Evolutionary conservation across 140 eudicot species (phyloP), one percentile per base, ranked within the genome.

Genomic region (Flaveria floridana): DNA sequence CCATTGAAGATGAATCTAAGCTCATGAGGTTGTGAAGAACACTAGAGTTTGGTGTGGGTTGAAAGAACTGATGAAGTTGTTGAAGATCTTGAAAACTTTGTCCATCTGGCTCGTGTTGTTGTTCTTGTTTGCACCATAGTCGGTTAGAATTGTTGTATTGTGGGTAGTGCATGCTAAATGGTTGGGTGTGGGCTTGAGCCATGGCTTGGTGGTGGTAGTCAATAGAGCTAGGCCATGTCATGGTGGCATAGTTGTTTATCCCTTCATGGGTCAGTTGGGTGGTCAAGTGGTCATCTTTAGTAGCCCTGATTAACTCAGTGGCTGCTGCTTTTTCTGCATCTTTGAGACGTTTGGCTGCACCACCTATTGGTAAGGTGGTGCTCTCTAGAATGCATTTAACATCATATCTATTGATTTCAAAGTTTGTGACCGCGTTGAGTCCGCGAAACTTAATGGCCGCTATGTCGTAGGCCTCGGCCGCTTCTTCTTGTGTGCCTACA

Each of bases 401-500:
- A 48, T 93, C 96, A n/a, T 93, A 93, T 28, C 96, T 73, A 46
- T 75, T 93, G 23, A 90, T 90, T 51, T 93, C 97, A 10, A 93
- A 93, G 81, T 93, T 93, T 0, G 98, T 93, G 8, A 93, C 98
- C 0, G 98, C 98, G 6, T 87, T 93, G 20, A 90, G 65, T 19
- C 98, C 97, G 0, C 98, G 89, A 65, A 93, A 93, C 42, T 90
- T 93, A 12, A 93, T 93, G 64, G 98, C 98, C 3, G 98, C 98
- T 30, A 88, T 88, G 81, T 93, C 98, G 9, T 93, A 93, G 1
- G 98, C 98, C 65, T 93, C 97, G 15, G 98, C 98, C 61, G 97
- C 97, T 84, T 88, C 96, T 76, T 91, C 97, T 70, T 91, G 97
- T 0, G 97, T 91, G 68, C 92, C 96, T 91, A 69, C 5, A 53